Base-by-base conservation (phyloP, 2,329 filamentous ascomycete species). In the Trichoderma simmonsii region DNA sequence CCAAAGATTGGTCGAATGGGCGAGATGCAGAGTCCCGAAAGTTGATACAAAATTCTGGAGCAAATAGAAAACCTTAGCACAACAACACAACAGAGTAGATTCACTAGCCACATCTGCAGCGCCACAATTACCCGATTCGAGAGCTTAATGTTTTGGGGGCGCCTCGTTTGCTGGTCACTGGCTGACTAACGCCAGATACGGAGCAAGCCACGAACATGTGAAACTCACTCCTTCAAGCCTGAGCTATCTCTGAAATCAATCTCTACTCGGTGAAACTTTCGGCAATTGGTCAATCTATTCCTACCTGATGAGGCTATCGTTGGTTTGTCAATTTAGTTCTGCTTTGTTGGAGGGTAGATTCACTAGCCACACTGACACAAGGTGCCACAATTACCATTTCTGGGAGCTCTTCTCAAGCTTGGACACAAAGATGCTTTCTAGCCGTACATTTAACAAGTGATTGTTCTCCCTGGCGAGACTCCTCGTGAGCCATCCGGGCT, bases 101-200 rank as follows among this genome's bases (percentile, higher is more conserved):
- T 30, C 43, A 63, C 60, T 34, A 70, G 68, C 68, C 68, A 70
- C 60, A 63, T 39, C 34, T n/a, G 36, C 26, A 18, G 64, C 60
- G 68, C 68, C 68, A 70, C 68, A 64, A 14, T 57, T 70, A 8
- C 30, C 66, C 60, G 48, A 15, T 70, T 43, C 24, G 24, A 11
- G n/a, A 43, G 39, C 59, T 63, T 14, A 11, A 64, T 48, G 63
- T 51, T 26, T 26, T 36, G n/a, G 21, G 21, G 18, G 18, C 15
- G n/a, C 18, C 15, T 21, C 21, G 9, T 26, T 30, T 67, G 64
- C 34, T 48, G n/a, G 18, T 48, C 43, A 9, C 7, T 21, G 43
- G 43, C 43, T 48, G 18, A 21, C 43, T 21, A 48, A 48, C 18
- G 8, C 43, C 36, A 24, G 9, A n/a, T n/a, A 32, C 1, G 15